Evolutionary conservation across 371 early-diverging fungal genomes (phyloP), one percentile per base, ranked within the genome.

Genomic region (Mortierella sp.): DNA sequence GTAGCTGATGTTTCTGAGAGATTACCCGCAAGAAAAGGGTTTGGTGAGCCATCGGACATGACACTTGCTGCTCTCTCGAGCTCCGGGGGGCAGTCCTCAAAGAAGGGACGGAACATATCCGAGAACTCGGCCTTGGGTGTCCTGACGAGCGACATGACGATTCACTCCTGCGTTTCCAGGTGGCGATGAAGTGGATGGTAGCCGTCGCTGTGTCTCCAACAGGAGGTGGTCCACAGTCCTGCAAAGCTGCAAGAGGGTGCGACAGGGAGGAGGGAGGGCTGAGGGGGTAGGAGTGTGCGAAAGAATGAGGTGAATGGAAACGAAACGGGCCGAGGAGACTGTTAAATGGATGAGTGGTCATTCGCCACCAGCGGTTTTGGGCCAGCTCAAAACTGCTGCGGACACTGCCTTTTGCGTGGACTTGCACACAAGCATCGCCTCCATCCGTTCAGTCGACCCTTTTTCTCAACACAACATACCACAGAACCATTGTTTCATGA

Each of bases 1-100:
- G 25, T 31, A 19, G 43, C 3, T 37, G 19, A 10, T 9, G 22
- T 22, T 17, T 24, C 7, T 19, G 19, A 12, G 52, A 22, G 40
- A 41, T 29, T 25, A 44, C 2, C 24, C 27, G 41, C 17, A 27
- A 17, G 46, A 17, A 22, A 25, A 29, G 44, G 46, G 24, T 47
- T 46, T 37, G 8, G 34, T 2, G 12, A 27, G 45, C 2, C 40
- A 31, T 8, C 54, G 44, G 31, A 59, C 27, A 1, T 63, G 17
- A 63, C n/a, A 12, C 46, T 19, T 1, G 39, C 19, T 5, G 50
- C 24, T 17, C 39, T 25, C 16, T 67, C 64, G n/a, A 67, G 17
- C 13, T 63, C 60, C 12, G 55, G 60, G 3, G 68, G 50, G 22
- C 55, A 55, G 49, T 63, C 37, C 40, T 73, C 74, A 16, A 63